Percentiles rank a stretch among this genome's conserved stretches.
These are phyloP conservation scores for Berberis vulgaris DNA, from an alignment of 164 flowering plant genomes.

Conservation along the genomic window DNA sequence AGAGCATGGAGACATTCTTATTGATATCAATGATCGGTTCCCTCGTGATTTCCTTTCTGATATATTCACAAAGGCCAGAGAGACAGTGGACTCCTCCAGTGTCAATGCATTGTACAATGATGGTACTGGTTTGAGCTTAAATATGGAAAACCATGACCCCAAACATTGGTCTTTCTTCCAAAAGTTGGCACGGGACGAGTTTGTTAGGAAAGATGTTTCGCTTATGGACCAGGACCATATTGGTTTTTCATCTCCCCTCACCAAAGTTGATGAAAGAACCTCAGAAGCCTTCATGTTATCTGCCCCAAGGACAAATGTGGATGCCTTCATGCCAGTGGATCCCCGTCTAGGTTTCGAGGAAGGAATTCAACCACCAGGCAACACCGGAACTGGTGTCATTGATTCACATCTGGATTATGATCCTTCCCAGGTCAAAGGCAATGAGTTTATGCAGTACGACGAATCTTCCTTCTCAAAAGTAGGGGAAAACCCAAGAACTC, in stretches of 20 bases:
- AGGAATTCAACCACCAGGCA: slow-evolving; percentile 19
- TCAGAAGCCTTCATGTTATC: slow-evolving; percentile 27
- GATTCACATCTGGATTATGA: slow-evolving; percentile 11
- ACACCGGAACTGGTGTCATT: slow-evolving; percentile 11
- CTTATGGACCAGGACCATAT: slow-evolving; percentile 75
- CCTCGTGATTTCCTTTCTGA: slow-evolving; percentile 87
- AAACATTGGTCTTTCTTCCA: slow-evolving; percentile 91
- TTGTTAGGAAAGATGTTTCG: slow-evolving; percentile 55
- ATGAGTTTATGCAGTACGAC: slow-evolving; percentile 44
- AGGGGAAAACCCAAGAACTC: slow-evolving; percentile 27
- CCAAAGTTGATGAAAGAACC: slow-evolving; percentile 32
- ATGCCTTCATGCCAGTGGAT: slow-evolving; percentile 17
- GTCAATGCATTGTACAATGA: slow-evolving; percentile 31
- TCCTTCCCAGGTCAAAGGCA: slow-evolving; percentile 28
- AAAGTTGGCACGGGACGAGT: slow-evolving; percentile 61
- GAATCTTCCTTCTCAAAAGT: slow-evolving; percentile 23
- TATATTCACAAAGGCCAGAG: slow-evolving; percentile 54
- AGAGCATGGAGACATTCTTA: slow-evolving; percentile 53
- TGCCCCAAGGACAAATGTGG: slow-evolving; percentile 26
- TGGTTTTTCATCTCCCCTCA: slow-evolving; percentile 36
- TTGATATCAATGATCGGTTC: slow-evolving; percentile 83
- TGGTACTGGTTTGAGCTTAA: slow-evolving; percentile 78
- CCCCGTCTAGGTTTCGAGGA: slow-evolving; percentile 25
- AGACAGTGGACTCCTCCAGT: slow-evolving; percentile 32
- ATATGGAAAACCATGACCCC: slow-evolving; percentile 85